Base-by-base conservation (phyloP, 495 filamentous ascomycete genomes). In the Penicillium herquei region DNA sequence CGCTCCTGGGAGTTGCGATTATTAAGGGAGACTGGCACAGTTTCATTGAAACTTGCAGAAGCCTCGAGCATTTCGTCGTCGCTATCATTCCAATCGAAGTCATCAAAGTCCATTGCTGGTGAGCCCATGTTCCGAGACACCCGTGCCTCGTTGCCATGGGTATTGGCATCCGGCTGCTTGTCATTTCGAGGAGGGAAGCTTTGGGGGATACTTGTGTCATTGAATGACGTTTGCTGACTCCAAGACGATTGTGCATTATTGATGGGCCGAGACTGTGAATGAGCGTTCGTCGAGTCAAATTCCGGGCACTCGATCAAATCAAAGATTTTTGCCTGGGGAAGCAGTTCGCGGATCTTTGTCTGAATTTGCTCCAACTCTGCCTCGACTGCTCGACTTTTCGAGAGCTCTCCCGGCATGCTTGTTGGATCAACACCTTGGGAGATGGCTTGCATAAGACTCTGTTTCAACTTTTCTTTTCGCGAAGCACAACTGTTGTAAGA, bases 51-150 rank as follows among this genome's bases (percentile, higher is more conserved):
- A 59, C 81, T 72, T 33, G 83, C 75, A 5, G 82, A 81, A 47
- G 78, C 74, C 50, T 87, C 84, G 13, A 89, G 71, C 73, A 91
- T 82, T 6, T 88, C 87, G 16, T 87, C 86, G 51, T 90, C 88
- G 57, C 86, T 87, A 30, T 76, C 80, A 56, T 81, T 81, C 53
- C 85, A 79, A 37, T 84, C 85, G 62, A 84, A 87, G 14, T 87
- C 84, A 54, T 87, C 82, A 14, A 77, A 43, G n/a, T 71, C 65
- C 13, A 65, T 61, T 31, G 51, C 40, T 62, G 61, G 44, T 65
- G 70, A 75, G n/a, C 71, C 78, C 78, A 81, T 81, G 39, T 73
- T 76, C 46, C 72, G 64, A 12, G 77, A 75, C 40, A 82, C 76
- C 33, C 65, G 49, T 14, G 74, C 67, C 18, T 78, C 75, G 13